Evolutionary conservation across 2,329 filamentous ascomycete species (phyloP).

Genomic region (Diaporthe sp.): DNA sequence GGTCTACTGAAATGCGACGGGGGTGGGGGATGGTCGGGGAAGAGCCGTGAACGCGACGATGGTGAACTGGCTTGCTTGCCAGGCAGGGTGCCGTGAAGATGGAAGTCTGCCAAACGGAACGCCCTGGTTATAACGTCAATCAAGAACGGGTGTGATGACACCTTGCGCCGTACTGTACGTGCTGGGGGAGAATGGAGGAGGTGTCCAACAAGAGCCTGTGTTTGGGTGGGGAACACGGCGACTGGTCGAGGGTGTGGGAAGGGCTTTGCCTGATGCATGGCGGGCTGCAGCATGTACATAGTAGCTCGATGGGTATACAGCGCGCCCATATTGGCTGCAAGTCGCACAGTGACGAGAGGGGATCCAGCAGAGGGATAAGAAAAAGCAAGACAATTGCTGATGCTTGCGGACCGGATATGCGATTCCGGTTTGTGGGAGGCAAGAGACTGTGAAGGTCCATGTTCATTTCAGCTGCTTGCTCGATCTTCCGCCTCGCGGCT

Average conservation of each 20-base stretch:
- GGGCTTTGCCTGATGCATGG: conserved; percentile 36
- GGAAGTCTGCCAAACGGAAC: conserved; percentile 25
- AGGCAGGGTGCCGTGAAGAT: conserved; percentile 23
- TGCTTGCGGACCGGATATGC: conserved; percentile 9
- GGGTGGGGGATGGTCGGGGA: conserved; percentile 3
- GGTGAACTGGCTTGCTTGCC: conserved; percentile 3
- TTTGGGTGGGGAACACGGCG: conserved; percentile 34
- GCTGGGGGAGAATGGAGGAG: conserved; percentile 27
- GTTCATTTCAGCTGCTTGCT: conserved; percentile 10
- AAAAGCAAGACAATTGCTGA: conserved; percentile 35
- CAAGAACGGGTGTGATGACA: conserved; percentile 30
- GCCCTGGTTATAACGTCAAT: conserved; percentile 31
- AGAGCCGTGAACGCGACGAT: background rate
- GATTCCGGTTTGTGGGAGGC: conserved; percentile 11
- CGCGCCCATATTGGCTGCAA: conserved; percentile 25
- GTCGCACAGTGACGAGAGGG: conserved; percentile 35
- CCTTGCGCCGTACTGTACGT: conserved; percentile 27
- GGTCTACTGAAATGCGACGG: conserved; percentile 30
- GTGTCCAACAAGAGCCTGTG: conserved; percentile 31
- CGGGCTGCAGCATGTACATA: conserved; percentile 35
- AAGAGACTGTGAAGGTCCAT: background rate
- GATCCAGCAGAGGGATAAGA: conserved; percentile 19
- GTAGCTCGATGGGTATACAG: conserved; percentile 34
- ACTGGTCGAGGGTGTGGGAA: conserved; percentile 33
- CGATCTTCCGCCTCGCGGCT: conserved; percentile 8